A percentile compares a stretch with the other conserved stretches of the same genome.
These are phyloP conservation scores for Magnaporthiopsis poae DNA, from an alignment of 2,329 filamentous ascomycete species.

Conservation along the genomic window DNA sequence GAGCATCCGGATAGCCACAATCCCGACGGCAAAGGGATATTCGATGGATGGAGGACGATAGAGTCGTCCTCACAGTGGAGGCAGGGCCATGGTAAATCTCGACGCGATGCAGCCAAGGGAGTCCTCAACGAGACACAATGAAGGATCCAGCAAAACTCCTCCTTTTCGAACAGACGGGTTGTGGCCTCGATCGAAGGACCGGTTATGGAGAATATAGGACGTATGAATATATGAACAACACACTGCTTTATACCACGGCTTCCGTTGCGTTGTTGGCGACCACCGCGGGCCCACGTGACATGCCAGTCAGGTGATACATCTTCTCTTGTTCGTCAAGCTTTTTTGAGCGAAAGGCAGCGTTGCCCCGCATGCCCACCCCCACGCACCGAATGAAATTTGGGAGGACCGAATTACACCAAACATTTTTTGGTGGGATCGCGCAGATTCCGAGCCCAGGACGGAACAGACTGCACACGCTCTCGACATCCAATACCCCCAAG, in stretches of 20 bases:
- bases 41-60: neutral
- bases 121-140: neutral
- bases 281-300: neutral
- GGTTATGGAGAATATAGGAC: neutral
- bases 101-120: too few relatives aligned
- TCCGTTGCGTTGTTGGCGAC: neutral
- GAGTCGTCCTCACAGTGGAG: neutral
- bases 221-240: neutral
- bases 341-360: neutral
- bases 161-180: neutral
- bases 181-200: neutral
- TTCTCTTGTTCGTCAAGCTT: neutral
- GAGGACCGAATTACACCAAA: neutral
- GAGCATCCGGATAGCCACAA: neutral
- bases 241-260: neutral
- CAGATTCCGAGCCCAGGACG: neutral
- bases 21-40: neutral
- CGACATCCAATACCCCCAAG: neutral
- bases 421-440: neutral
- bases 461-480: neutral
- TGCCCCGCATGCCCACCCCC: slow-evolving; percentile 5
- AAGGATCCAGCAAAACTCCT: neutral
- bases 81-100: neutral
- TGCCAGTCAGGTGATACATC: neutral
- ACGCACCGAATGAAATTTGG: neutral